phyloP scores from a whole-genome alignment of 164 flowering plant genomes.

The Piper betle region DNA sequence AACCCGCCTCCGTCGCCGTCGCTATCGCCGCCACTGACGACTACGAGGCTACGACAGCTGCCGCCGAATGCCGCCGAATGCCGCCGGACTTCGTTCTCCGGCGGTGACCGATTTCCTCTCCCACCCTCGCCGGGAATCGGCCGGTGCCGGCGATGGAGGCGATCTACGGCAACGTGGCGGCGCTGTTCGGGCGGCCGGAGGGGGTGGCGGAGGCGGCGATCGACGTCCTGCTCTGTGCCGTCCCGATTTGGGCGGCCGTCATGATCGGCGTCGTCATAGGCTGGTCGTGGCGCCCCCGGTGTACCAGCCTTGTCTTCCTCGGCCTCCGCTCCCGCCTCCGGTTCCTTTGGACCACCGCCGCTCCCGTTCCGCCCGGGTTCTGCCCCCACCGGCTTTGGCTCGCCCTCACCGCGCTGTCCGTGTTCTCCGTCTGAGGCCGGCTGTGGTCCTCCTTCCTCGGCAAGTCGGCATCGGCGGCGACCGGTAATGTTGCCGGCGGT shows the following conservation, averaged over 20 bases:
- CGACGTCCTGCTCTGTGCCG: slow-evolving; percentile 90
- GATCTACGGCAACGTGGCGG: slow-evolving; percentile 26
- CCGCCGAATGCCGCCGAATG: too few relatives aligned
- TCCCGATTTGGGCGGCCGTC: slow-evolving; percentile 96
- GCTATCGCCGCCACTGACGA: too few relatives aligned
- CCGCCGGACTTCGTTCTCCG: too few relatives aligned
- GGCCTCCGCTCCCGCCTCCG: slow-evolving; percentile 62
- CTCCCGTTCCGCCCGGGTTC: slow-evolving; percentile 53
- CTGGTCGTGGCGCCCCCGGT: slow-evolving; percentile 96
- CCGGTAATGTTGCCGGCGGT: slow-evolving; percentile 1
- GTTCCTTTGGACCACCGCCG: slow-evolving; percentile 58
- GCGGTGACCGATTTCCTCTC: too few relatives aligned
- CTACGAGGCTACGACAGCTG: too few relatives aligned
- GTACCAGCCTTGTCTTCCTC: slow-evolving; percentile 61
- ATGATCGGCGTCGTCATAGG: slow-evolving; percentile 91
- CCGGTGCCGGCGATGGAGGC: slow-evolving; percentile 22
- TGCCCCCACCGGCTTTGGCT: slow-evolving; percentile 84
- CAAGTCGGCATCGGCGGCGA: slow-evolving; percentile 10
- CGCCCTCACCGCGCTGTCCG: slow-evolving; percentile 75
- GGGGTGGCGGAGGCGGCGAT: slow-evolving; percentile 57
- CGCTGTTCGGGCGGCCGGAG: slow-evolving; percentile 43
- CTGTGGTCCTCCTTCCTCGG: slow-evolving; percentile 39
- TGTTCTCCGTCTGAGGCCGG: slow-evolving; percentile 48
- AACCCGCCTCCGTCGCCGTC: too few relatives aligned
- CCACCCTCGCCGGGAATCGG: too few relatives aligned